Base-by-base conservation (phyloP, 371 early-diverging fungal genomes). In the Nematocida sp. region DNA sequence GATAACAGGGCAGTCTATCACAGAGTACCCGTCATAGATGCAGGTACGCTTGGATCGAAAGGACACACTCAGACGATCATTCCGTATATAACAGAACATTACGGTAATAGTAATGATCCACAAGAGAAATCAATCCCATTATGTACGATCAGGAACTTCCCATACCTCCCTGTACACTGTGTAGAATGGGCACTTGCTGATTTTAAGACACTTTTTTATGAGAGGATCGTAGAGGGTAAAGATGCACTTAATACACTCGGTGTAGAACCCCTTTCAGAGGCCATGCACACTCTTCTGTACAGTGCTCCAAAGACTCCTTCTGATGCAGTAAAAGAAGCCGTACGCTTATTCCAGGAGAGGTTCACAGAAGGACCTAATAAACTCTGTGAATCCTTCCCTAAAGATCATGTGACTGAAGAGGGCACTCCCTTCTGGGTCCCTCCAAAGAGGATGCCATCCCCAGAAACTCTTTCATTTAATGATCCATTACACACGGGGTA, bases 111-210 rank as follows among this genome's bases (percentile, higher is more conserved):
- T 56, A 92, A 93, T 84, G 99, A 99, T 87, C 97, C 99, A 0
- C 96, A 95, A 45, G 98, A 97, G 87, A 96, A 94, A 88, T 91
- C 94, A 33, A 96, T 98, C 80, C 98, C 99, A 47, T 92, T 95
- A 82, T 99, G 99, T 90, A 99, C 99, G 3, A 90, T 99, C 71
- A 95, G 95, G 90, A 96, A 95, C 89, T 97, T 97, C 91, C 99
- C 99, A 66, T 94, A 96, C 86, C 91, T 92, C 3, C 96, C 97
- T 73, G 98, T 97, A 90, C 99, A 99, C 88, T 95, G 96, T n/a
- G 97, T 99, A 85, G 95, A 97, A 87, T 90, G 89, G 98, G 94
- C 97, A 3, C 92, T 97, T 78, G 95, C 95, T 87, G 88, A 92
- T 83, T 99, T 99, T 88, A 94, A 95, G 84, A 95, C 93, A 0